Evolutionary conservation across 768 basidiomycete genomes (phyloP), one percentile per base, ranked within the genome.

Genomic region (Lentinus brumalis): DNA sequence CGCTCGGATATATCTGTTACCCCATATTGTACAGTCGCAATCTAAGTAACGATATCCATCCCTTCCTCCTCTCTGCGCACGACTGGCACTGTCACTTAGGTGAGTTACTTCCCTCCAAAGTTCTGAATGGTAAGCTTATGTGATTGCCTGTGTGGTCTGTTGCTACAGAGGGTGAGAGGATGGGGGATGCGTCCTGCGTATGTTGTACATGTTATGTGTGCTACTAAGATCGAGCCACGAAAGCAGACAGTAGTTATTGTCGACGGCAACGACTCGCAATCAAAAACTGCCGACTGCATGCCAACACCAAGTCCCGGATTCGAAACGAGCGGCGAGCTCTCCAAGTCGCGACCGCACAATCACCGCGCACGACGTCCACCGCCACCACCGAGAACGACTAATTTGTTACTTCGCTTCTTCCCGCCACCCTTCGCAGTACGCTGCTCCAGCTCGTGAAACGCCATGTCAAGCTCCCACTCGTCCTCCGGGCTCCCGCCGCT

Each of bases 391-490:
- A 92, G 77, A 3, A 93, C 81, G n/a, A 93, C 86, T 61, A 92
- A 75, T 66, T 81, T 86, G 63, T 80, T 82, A 58, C 81, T 78
- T 56, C 83, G 79, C 76, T 86, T 88, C 79, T 83, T 86, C 66
- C 86, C 77, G 16, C 79, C 76, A 12, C 75, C 68, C 40, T 68
- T 73, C 54, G 63, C 50, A n/a, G 72, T 76, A 59, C 79, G 75
- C 66, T 84, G 81, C 74, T 93, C 89, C 26, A 94, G 76, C 67
- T 93, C 92, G 69, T 91, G 87, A 87, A 89, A 93, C 26, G 88
- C 88, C 46, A 80, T 80, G 66, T 92, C 91, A 47, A 92, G 73
- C 67, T 91, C 90, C 87, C 86, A 91, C 61, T 88, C 90, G 63
- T 90, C 89, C 61, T 79, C 70, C 9, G 60, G 79, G 6, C 70